Base-by-base conservation (phyloP, 83 land plant species). In the Thuja plicata region DNA sequence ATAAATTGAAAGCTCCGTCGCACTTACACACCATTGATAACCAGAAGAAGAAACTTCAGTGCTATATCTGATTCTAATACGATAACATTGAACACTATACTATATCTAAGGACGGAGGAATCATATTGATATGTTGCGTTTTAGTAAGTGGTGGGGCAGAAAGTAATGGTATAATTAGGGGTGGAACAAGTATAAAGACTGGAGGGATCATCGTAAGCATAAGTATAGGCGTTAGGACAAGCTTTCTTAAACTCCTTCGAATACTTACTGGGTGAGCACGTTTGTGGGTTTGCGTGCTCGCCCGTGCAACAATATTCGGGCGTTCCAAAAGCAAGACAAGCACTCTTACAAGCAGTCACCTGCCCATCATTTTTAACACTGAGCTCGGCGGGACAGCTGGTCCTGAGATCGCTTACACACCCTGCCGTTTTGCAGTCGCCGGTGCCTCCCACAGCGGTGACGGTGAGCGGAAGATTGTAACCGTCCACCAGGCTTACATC, bases 221-320 rank as follows among this genome's bases (percentile, higher is more conserved):
- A 96, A 87, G 96, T 97, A 74, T 97, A 97, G 8, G 98, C 96
- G 40, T 88, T 89, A 10, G 97, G 98, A 85, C 98, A 97, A 2
- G 96, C 96, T 41, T 77, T 60, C 92, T 97, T 96, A 93, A 95
- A 97, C 13, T 90, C 32, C 60, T 86, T 54, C 19, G 95, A 89
- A 91, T 89, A 89, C 19, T 70, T 19, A 19, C 88, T 92, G 77
- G 97, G 95, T 38, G 95, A 52, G 50, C 97, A 96, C 1, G 96
- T 96, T 7, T 43, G 40, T 37, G 96, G 96, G 55, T 89, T 89
- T 1, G 84, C 35, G 50, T 94, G 92, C 0, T 90, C 91, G 12
- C 94, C 95, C 48, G 96, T 94, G 92, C 97, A 96, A 84, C 96
- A 96, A 86, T 87, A 96, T 90, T 92, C 87, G 55, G 90, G 85